phyloP scores from a whole-genome alignment of 176 grass and related monocot genomes.

The Aegilops speltoides region DNA sequence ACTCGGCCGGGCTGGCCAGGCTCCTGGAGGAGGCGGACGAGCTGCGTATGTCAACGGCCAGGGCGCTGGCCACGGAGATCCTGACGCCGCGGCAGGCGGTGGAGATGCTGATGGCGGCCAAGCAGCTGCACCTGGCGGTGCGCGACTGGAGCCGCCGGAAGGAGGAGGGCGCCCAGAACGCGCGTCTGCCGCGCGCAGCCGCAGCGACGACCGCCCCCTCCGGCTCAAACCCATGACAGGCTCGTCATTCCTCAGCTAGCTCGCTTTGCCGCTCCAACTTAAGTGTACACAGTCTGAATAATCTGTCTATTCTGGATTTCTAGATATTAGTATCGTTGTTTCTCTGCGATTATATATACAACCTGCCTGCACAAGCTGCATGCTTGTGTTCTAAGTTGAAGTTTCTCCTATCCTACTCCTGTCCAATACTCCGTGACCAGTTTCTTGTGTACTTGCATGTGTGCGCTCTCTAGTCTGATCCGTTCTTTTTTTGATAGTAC shows the following conservation, averaged over 20 bases:
- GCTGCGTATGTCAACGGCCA: slow-evolving; percentile 49
- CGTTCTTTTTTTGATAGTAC: no score
- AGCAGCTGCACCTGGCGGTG: slow-evolving; percentile 66
- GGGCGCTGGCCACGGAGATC: slow-evolving; percentile 44
- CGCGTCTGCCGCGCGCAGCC: neutral
- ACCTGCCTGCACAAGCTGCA: neutral
- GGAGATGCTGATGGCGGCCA: slow-evolving; percentile 53
- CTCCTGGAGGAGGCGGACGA: slow-evolving; percentile 60
- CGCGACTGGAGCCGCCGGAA: slow-evolving; percentile 48
- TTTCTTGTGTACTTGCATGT: neutral
- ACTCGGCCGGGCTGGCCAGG: slow-evolving; percentile 24
- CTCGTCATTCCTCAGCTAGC: neutral
- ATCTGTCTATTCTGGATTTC: neutral
- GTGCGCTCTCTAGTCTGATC: no score
- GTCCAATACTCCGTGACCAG: neutral
- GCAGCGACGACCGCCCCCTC: neutral
- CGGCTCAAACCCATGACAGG: slow-evolving; percentile 15
- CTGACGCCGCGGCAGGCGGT: slow-evolving; percentile 61
- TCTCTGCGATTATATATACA: neutral
- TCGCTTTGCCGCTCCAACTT: neutral
- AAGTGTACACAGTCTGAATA: neutral
- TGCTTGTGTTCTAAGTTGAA: neutral
- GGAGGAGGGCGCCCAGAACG: slow-evolving; percentile 13
- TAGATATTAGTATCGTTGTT: neutral
- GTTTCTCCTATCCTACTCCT: neutral